These are phyloP conservation scores for Pleoardoris graminearum DNA, from an alignment of 2,329 filamentous ascomycete species.

Conservation along the genomic window DNA sequence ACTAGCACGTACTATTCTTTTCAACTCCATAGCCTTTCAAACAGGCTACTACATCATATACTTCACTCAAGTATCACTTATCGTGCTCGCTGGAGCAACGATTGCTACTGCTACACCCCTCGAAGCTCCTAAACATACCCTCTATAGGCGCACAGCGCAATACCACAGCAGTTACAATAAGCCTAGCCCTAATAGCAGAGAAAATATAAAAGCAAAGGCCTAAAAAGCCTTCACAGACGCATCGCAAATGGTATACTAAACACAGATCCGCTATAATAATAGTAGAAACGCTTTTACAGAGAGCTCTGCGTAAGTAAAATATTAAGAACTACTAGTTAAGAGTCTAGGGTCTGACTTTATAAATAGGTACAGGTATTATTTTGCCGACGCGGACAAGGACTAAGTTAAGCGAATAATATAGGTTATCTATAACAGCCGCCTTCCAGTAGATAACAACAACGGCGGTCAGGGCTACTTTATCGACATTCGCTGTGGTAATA, in stretches of 20 bases:
- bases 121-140: conserved; percentile 7
- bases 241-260: conserved; percentile 6
- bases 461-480: conserved; percentile 11
- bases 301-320: conserved; percentile 6
- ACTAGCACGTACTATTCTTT: conserved; percentile 7
- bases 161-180: conserved; percentile 6
- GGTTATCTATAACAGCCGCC: conserved; percentile 12
- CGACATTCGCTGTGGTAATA: conserved; percentile 8
- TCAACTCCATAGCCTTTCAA: conserved; percentile 8
- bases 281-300: conserved; percentile 5
- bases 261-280: conserved; percentile 5
- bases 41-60: conserved; percentile 8
- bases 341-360: conserved; percentile 5
- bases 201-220: conserved; percentile 5
- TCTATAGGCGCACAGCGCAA: conserved; percentile 5
- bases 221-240: conserved; percentile 5
- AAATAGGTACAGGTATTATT: conserved; percentile 12
- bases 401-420: conserved; percentile 11
- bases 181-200: conserved; percentile 4
- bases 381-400: conserved; percentile 9
- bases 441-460: conserved; percentile 11
- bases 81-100: conserved; percentile 7
- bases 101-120: conserved; percentile 6
- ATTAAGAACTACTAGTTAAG: conserved; percentile 5
- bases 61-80: conserved; percentile 7